Conservation (phyloP, 305 asterid genomes). For the Solanum hybrid region DNA sequence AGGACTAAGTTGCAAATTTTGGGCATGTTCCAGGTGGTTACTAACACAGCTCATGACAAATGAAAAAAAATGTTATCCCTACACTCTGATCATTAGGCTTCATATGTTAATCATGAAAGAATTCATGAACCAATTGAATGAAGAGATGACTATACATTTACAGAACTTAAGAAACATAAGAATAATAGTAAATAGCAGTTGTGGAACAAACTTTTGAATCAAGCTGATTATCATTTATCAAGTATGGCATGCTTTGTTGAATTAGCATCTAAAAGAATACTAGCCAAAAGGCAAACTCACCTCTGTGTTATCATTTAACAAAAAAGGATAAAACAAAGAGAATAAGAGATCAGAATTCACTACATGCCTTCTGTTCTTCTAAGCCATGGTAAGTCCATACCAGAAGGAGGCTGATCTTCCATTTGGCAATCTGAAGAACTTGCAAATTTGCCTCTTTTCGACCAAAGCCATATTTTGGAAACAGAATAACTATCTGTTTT, state of each 20-base stretch:
- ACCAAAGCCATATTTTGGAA: constrained; percentile 98
- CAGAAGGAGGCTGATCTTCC: constrained; percentile 33
- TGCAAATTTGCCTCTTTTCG: constrained; percentile 67
- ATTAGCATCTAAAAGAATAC: not conserved
- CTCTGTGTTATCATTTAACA: constrained; percentile 6
- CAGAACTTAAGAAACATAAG: not conserved
- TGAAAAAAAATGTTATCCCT: not conserved
- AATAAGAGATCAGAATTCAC: constrained; percentile 23
- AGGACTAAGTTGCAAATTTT: not conserved
- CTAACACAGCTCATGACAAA: not conserved
- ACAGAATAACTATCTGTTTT: constrained; percentile 90
- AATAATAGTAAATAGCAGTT: not conserved
- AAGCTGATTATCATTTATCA: constrained; percentile 5
- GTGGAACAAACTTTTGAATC: not conserved
- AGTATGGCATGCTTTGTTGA: not conserved
- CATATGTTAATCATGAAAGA: not conserved
- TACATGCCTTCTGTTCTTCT: constrained; percentile 39
- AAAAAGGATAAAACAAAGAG: constrained; percentile 1
- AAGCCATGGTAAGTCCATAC: constrained; percentile 53
- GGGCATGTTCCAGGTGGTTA: not conserved
- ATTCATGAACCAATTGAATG: not conserved
- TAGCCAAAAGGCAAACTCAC: constrained; percentile 4
- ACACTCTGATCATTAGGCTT: not conserved
- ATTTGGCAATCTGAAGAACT: constrained; percentile 39
- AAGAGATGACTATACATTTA: not conserved